A percentile compares a stretch with the other conserved stretches of the same genome.
phyloP scores from a whole-genome alignment of 2,329 filamentous ascomycete genomes.

The Colletotrichum camelliae region DNA sequence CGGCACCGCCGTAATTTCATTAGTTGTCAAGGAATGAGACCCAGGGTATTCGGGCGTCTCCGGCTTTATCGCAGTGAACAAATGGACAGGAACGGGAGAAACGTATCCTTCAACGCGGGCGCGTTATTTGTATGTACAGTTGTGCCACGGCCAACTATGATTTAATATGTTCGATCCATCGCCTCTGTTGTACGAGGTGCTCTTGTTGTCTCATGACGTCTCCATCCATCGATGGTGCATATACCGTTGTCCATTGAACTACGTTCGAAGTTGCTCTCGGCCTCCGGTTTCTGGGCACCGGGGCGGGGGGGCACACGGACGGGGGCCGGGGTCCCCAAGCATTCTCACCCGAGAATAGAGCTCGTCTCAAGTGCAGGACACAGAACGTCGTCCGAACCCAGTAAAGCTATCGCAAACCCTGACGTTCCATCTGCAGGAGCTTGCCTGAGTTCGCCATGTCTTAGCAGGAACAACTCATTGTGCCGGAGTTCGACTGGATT shows the following conservation, averaged over 20 bases:
- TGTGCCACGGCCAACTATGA: neutral
- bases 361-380: neutral
- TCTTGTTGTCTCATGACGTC: neutral
- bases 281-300: neutral
- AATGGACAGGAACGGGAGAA: neutral
- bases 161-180: neutral
- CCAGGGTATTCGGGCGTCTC: neutral
- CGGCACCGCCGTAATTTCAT: neutral
- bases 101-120: neutral
- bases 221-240: neutral
- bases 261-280: neutral
- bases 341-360: neutral
- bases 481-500: too few relatives aligned
- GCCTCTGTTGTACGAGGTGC: neutral
- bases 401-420: neutral
- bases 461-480: too few relatives aligned
- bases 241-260: neutral
- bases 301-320: neutral
- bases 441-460: too few relatives aligned
- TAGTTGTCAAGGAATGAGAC: constrained; percentile 1
- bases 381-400: neutral
- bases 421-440: neutral
- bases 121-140: constrained; percentile 6
- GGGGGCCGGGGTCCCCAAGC: neutral
- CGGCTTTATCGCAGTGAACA: neutral